Evolutionary conservation across 306 rosid species (phyloP).

Genomic region (Prunus persica): DNA sequence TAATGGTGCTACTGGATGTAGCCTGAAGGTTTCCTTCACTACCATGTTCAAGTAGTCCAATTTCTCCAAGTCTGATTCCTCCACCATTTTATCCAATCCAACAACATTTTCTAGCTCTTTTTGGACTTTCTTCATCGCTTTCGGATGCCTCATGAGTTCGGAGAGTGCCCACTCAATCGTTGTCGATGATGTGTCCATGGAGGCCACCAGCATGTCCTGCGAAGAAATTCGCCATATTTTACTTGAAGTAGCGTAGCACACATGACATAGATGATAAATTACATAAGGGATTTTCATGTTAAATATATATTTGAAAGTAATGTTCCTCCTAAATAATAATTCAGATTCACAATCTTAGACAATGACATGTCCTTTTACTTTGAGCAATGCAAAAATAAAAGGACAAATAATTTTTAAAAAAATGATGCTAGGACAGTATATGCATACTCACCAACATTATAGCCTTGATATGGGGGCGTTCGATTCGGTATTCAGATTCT

Average conservation of each 20-base stretch:
- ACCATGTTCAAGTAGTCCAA: too few species aligned
- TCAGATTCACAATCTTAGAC: background rate
- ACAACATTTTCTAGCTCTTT: too few species aligned
- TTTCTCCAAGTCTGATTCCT: too few species aligned
- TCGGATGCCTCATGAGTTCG: background rate
- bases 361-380: background rate
- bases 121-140: too few species aligned
- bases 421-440: too few species aligned
- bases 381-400: background rate
- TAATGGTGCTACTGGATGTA: background rate
- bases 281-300: too few species aligned
- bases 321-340: background rate
- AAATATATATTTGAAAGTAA: too few species aligned
- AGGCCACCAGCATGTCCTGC: background rate
- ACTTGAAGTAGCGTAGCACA: background rate
- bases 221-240: too few species aligned
- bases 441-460: background rate
- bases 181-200: conserved; percentile 6
- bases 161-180: conserved; percentile 3
- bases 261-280: too few species aligned
- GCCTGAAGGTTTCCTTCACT: background rate
- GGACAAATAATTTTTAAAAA: background rate
- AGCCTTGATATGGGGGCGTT: conserved; percentile 19
- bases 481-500: conserved; percentile 24
- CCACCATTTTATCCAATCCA: too few species aligned